Evolutionary conservation across 2,329 filamentous ascomycete species (phyloP), one percentile per base, ranked within the genome.

Genomic region (Neofusicoccum cordaticola): DNA sequence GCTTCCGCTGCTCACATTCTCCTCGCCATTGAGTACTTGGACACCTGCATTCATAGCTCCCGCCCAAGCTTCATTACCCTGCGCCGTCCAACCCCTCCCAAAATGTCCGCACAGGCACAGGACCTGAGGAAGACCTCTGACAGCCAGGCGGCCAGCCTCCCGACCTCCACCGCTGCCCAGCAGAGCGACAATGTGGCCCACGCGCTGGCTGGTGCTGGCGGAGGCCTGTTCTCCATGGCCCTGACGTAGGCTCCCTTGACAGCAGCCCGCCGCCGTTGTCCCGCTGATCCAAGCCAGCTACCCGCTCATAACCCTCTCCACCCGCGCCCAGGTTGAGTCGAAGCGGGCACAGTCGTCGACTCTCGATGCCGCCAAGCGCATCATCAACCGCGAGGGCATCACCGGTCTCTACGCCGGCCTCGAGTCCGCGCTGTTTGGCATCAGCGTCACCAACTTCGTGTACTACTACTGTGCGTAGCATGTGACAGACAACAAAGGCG

Each of bases 381-480:
- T 99, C 75, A 85, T 99, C 68, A 90, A 93, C 71, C 91, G 95
- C 71, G 95, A 99, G 80, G 95, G 95, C 72, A 82, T 97, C 64
- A 82, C 86, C 2, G 95, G 95, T 37, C 87, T 99, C 41, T 99
- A 98, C 77, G 89, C 95, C 6, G 95, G 95, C 47, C 87, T 99
- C 66, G 92, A 96, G 78, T 96, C 91, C 67, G 95, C 95, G 60
- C 84, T 99, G 51, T 97, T 99, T 78, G 95, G 95, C 77, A 98
- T 99, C 82, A 95, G 91, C 78, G 89, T 99, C 71, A 99, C 95
- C 72, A 99, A 99, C 83, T 99, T 99, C 77, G 94, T 99, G 53
- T 99, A 99, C 85, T 99, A 99, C 82, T 99, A 98, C 84, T 99
- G 92, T 64, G 34, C 50, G 62, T 64, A 42, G 44, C 51, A 57